A percentile compares a stretch with the other conserved stretches of the same genome.
Evolutionary conservation across 306 rosid genomes (phyloP).

Genomic region (Vigna nakashimae): DNA sequence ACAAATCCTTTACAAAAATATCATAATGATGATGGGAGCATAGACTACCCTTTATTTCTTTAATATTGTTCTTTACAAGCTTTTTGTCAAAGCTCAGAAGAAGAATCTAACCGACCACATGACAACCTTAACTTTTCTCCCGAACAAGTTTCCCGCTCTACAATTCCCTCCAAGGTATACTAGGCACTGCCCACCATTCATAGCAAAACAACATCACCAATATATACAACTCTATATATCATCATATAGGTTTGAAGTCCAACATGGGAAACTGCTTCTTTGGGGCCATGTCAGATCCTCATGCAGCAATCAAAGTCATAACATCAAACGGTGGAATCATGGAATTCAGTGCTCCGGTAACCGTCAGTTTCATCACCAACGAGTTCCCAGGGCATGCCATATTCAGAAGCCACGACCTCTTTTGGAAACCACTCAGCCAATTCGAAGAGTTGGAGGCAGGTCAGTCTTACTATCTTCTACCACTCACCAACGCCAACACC

Average conservation of each 20-base stretch:
- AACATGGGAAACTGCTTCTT: slow-evolving; percentile 78
- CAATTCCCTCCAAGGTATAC: slow-evolving; percentile 35
- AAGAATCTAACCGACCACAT: slow-evolving; percentile 49
- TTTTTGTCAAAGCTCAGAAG: slow-evolving; percentile 32
- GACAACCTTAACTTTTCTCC: slow-evolving; percentile 32
- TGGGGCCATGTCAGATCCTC: slow-evolving; percentile 59
- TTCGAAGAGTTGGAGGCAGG: slow-evolving; percentile 67
- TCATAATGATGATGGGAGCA: slow-evolving; percentile 27
- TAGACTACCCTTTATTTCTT: slow-evolving; percentile 18
- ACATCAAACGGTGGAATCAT: slow-evolving; percentile 85
- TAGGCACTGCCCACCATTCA: background rate
- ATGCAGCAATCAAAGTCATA: slow-evolving; percentile 56
- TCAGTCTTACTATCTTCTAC: slow-evolving; percentile 70
- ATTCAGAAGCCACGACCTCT: slow-evolving; percentile 76
- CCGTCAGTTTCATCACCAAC: slow-evolving; percentile 63
- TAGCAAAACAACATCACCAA: background rate
- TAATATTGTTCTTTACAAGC: slow-evolving; percentile 29
- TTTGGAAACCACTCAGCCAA: slow-evolving; percentile 73
- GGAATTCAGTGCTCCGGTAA: slow-evolving; percentile 73
- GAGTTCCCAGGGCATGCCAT: slow-evolving; percentile 78
- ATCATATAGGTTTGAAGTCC: slow-evolving; percentile 21
- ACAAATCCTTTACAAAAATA: background rate
- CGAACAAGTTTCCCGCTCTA: slow-evolving; percentile 46
- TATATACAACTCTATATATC: background rate
- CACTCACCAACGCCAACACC: slow-evolving; percentile 47